Conservation (phyloP, 257 asterid genomes). For the Verbascum thapsus region DNA sequence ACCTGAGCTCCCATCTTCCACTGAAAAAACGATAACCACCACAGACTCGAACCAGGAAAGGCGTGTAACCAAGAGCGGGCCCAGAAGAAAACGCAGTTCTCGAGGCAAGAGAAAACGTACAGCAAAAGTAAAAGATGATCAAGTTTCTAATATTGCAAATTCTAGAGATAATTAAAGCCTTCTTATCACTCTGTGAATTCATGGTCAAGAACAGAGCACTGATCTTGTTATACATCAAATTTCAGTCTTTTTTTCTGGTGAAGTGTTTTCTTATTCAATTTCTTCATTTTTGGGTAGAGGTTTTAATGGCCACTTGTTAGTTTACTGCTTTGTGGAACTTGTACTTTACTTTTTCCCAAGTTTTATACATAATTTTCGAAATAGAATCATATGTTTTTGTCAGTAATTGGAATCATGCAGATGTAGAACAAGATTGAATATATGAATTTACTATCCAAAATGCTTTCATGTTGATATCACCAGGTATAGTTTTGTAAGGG, state of each 20-base stretch:
- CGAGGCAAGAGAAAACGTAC: conserved; percentile 65
- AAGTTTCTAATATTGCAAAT: conserved; percentile 40
- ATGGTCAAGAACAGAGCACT: conserved; percentile 24
- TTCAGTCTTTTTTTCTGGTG: conserved; percentile 25
- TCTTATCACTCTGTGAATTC: conserved; percentile 41
- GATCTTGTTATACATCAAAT: conserved; percentile 38
- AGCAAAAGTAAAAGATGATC: conserved; percentile 55
- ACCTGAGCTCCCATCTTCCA: conserved; percentile 67
- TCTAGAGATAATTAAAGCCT: conserved; percentile 44
- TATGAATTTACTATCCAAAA: too few species aligned
- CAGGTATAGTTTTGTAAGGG: too few species aligned
- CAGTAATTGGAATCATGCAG: conserved; percentile 8
- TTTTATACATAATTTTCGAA: conserved; percentile 36
- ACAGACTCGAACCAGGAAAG: conserved; percentile 53
- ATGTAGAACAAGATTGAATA: too few species aligned
- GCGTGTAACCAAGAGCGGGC: conserved; percentile 52
- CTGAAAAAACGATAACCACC: conserved; percentile 42
- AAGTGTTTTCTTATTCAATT: conserved; percentile 24
- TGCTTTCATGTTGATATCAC: too few species aligned
- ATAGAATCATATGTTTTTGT: conserved; percentile 22
- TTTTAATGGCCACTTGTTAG: conserved; percentile 20
- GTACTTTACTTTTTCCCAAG: conserved; percentile 34
- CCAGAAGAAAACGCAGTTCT: conserved; percentile 71
- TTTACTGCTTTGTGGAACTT: conserved; percentile 36
- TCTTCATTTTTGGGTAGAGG: conserved; percentile 25